A percentile compares a stretch with the other conserved stretches of the same genome.
Conservation (phyloP, 306 rosid genomes). For the Rubus idaeus region DNA sequence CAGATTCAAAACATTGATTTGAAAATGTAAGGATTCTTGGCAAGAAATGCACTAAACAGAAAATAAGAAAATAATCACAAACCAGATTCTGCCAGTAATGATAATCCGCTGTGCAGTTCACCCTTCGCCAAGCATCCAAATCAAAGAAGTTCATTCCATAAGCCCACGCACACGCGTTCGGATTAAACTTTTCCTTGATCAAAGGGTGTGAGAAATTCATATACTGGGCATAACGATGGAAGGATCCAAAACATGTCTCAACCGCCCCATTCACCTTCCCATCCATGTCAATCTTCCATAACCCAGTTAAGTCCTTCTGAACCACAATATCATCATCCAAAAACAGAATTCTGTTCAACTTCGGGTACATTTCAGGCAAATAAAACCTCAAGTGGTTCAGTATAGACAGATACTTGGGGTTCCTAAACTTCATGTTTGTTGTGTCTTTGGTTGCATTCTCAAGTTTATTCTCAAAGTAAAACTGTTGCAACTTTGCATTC, state of each 20-base stretch:
- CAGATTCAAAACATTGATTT: background rate
- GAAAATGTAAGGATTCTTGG: background rate
- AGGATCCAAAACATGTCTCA: conserved; percentile 84
- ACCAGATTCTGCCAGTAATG: conserved; percentile 94
- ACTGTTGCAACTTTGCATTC: conserved; percentile 64
- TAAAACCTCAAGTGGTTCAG: conserved; percentile 83
- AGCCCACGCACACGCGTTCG: conserved; percentile 90
- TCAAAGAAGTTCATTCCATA: conserved; percentile 93
- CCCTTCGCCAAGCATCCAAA: conserved; percentile 89
- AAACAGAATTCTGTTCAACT: conserved; percentile 66
- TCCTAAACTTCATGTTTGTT: conserved; percentile 84
- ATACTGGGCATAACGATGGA: conserved; percentile 84
- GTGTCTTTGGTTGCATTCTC: conserved; percentile 89
- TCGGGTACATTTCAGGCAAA: conserved; percentile 86
- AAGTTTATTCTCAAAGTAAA: conserved; percentile 80
- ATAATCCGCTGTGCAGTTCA: conserved; percentile 78
- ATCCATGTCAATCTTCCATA: conserved; percentile 84
- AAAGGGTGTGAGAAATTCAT: conserved; percentile 90
- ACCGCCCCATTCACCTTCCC: conserved; percentile 94
- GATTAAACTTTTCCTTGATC: conserved; percentile 73
- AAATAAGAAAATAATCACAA: conserved; percentile 19
- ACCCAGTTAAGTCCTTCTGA: conserved; percentile 78
- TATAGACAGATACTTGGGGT: conserved; percentile 77
- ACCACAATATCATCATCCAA: conserved; percentile 86
- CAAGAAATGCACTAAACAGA: background rate